Base-by-base conservation (phyloP, 331 rosid species). In the Quercus lobata region DNA sequence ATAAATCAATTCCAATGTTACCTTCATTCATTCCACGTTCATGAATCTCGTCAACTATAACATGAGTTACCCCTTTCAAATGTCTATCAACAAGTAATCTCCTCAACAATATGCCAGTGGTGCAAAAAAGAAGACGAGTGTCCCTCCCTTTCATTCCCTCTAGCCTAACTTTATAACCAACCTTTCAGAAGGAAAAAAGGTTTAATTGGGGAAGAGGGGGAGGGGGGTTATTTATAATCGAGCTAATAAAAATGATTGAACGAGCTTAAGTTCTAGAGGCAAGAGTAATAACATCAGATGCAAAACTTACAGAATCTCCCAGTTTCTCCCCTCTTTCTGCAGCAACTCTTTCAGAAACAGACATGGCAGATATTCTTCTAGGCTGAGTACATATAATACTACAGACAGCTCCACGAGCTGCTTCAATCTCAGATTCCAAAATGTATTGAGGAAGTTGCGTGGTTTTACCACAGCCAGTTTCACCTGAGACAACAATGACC, bases 11-110 rank as follows among this genome's bases (percentile, higher is more conserved):
- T 77, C 57, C 74, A 80, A 62, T 14, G 24, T 81, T 90, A 96
- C 99, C 99, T 90, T 96, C 98, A 76, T 92, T 93, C 95, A 96
- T 93, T 82, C 99, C 99, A 32, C 99, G 98, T 84, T 96, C 99
- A 78, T 96, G 99, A 78, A 96, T 96, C 87, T 96, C 99, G 74
- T 96, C 98, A 75, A 93, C 99, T 87, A 96, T 87, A 78, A 96
- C 93, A 86, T 93, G 98, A 46, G 97, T 92, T 73, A 96, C 86
- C 70, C 94, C 97, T 72, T 88, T 92, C 75, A 96, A 81, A 86
- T 82, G 89, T 88, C 99, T 86, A 83, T 96, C 99, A 62, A 88
- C 89, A n/a, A 96, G 87, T 77, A 93, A 87, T 83, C 98, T 96
- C 91, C 99, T 92, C 85, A 96, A 82, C 77, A 96, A 92, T 77